A percentile compares a stretch with the other conserved stretches of the same genome.
phyloP scores from a whole-genome alignment of 495 filamentous ascomycete genomes.

The Podospora australis region DNA sequence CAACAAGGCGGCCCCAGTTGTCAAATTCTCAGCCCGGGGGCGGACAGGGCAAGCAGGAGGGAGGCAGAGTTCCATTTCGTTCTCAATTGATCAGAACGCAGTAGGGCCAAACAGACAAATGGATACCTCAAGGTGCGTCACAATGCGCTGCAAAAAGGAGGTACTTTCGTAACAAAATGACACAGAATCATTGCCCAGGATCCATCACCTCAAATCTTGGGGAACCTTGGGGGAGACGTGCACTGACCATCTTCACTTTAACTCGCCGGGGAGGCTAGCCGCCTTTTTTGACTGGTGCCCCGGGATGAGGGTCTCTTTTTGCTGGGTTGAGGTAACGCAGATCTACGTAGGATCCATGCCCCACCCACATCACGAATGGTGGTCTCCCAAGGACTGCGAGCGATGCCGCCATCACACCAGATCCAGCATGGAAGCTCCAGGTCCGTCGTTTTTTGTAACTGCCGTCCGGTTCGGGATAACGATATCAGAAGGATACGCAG shows the following conservation, averaged over 20 bases:
- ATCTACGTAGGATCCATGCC: too few species aligned
- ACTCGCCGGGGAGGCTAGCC: not conserved
- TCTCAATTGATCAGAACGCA: too few species aligned
- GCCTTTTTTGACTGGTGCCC: not conserved
- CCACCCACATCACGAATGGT: conserved; percentile 1
- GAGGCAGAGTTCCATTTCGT: not conserved
- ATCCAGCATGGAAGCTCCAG: not conserved
- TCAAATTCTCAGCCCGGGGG: not conserved
- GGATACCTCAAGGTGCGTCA: not conserved
- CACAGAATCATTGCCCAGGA: too few species aligned
- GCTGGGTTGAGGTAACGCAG: conserved; percentile 1
- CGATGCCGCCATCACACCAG: not conserved
- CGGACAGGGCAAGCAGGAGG: not conserved
- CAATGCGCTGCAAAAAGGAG: not conserved
- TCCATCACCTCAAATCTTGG: not conserved
- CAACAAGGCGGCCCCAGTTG: not conserved
- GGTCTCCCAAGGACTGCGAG: too few species aligned
- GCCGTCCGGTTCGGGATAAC: too few species aligned
- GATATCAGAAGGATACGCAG: too few species aligned
- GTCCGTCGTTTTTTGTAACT: too few species aligned
- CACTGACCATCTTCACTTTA: not conserved
- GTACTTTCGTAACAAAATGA: too few species aligned
- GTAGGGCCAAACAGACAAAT: not conserved
- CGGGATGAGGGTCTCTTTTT: not conserved
- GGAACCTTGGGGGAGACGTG: not conserved